A percentile compares a stretch with the other conserved stretches of the same genome.
Evolutionary conservation across 2,329 filamentous ascomycete genomes (phyloP).

Genomic region (Ceratocystis cubensis): DNA sequence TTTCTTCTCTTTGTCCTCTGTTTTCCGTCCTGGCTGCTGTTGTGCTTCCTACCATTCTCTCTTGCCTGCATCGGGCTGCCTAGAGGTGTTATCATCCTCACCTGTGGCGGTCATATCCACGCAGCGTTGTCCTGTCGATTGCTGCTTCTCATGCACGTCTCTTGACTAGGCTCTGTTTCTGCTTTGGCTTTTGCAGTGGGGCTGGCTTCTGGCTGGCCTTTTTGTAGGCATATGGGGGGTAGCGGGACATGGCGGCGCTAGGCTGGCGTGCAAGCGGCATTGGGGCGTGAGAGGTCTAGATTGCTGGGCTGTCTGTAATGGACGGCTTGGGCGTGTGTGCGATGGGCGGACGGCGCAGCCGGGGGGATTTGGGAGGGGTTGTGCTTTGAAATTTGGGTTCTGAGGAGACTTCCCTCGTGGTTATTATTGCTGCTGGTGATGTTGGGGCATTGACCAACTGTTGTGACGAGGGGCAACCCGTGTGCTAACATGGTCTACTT

Average conservation of each 20-base stretch:
- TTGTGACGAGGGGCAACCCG: not conserved
- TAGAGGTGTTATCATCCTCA: not conserved
- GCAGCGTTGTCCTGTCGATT: not conserved
- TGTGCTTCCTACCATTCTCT: not conserved
- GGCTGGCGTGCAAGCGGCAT: not conserved
- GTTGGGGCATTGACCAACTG: too few relatives aligned
- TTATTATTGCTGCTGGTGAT: too few relatives aligned
- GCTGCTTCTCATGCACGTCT: slow-evolving; percentile 16
- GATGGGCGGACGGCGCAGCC: slow-evolving; percentile 20
- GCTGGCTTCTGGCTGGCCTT: not conserved
- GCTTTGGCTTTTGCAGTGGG: not conserved
- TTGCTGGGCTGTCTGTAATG: slow-evolving; percentile 15
- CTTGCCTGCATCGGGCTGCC: not conserved
- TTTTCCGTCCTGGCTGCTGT: not conserved
- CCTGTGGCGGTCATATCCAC: not conserved
- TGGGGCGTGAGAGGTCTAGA: not conserved
- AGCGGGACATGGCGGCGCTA: not conserved
- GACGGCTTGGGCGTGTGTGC: slow-evolving; percentile 16
- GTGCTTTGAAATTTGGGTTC: slow-evolving; percentile 33
- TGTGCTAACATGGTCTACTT: not conserved
- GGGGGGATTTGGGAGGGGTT: slow-evolving; percentile 28
- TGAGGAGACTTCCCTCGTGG: slow-evolving; percentile 24
- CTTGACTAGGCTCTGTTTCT: not conserved
- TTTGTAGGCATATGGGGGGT: not conserved
- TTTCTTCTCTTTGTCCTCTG: not conserved